Percentiles rank a stretch among this genome's conserved stretches.
phyloP scores from a whole-genome alignment of 768 basidiomycete species.

The Psilocybe sp. region DNA sequence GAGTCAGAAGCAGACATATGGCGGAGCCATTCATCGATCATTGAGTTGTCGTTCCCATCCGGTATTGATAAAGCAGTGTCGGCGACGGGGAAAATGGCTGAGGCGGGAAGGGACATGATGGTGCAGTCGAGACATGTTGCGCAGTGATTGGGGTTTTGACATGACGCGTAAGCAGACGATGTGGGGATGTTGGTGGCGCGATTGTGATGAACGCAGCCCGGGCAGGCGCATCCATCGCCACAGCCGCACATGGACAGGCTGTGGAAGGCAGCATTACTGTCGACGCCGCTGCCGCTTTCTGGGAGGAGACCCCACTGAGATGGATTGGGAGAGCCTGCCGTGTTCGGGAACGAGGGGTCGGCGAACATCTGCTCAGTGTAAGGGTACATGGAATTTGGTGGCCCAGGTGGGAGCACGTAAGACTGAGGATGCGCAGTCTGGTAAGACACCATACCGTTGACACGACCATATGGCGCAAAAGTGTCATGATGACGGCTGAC shows the following conservation, averaged over 20 bases:
- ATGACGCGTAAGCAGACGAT: conserved; percentile 35
- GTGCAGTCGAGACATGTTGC: conserved; percentile 61
- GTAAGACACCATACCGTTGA: conserved; percentile 46
- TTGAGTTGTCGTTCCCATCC: conserved; percentile 32
- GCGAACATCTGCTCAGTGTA: conserved; percentile 22
- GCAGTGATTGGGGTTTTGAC: conserved; percentile 34
- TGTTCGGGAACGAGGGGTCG: conserved; percentile 20
- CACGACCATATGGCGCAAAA: conserved; percentile 69
- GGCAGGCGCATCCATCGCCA: conserved; percentile 60
- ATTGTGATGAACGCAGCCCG: conserved; percentile 61
- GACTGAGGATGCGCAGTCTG: conserved; percentile 26
- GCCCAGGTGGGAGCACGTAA: conserved; percentile 14
- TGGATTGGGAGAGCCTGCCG: conserved; percentile 26
- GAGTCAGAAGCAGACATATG: conserved; percentile 35
- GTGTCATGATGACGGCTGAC: conserved; percentile 49
- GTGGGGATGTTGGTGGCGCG: conserved; percentile 27
- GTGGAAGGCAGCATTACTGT: conserved; percentile 15
- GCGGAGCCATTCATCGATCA: conserved; percentile 65
- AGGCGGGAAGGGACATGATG: conserved; percentile 46
- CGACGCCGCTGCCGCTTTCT: conserved; percentile 13
- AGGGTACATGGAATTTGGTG: conserved; percentile 18
- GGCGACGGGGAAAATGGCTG: conserved; percentile 30
- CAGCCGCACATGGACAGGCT: conserved; percentile 58
- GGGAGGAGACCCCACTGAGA: conserved; percentile 20
- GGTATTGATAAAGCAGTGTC: conserved; percentile 39